These are phyloP conservation scores for Colletotrichum zoysiae DNA, from an alignment of 2,329 filamentous ascomycete species.

Conservation along the genomic window DNA sequence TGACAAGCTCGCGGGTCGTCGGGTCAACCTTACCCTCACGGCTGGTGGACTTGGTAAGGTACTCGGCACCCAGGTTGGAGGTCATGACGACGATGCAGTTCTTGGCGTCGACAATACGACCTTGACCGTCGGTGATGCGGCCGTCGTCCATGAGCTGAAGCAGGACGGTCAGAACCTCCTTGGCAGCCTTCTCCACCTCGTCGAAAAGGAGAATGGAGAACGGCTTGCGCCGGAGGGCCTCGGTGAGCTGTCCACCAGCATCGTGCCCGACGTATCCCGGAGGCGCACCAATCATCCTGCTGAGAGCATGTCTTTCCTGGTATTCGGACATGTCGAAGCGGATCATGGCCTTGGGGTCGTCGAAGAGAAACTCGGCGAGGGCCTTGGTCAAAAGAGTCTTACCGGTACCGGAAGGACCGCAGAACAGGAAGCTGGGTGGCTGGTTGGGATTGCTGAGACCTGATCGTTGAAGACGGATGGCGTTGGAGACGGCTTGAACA, in stretches of 20 bases:
- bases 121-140: slow-evolving; percentile 97
- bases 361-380: slow-evolving; percentile 96
- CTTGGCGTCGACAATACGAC: slow-evolving; percentile 91
- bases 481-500: slow-evolving; percentile 92
- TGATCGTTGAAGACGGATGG: slow-evolving; percentile 94
- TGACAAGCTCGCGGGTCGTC: slow-evolving; percentile 88
- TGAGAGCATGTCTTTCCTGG: slow-evolving; percentile 94
- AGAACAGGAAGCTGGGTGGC: slow-evolving; percentile 98
- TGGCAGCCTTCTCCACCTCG: slow-evolving; percentile 98
- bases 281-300: slow-evolving; percentile 96
- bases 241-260: slow-evolving; percentile 93
- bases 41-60: slow-evolving; percentile 81
- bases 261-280: slow-evolving; percentile 98
- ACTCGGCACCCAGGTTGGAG: slow-evolving; percentile 95
- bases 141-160: slow-evolving; percentile 99
- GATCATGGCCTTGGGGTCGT: slow-evolving; percentile 97
- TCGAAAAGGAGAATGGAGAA: slow-evolving; percentile 99
- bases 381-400: slow-evolving; percentile 98
- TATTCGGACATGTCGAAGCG: slow-evolving; percentile 99
- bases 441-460: slow-evolving; percentile 96
- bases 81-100: slow-evolving; percentile 99
- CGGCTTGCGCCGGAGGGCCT: slow-evolving; percentile 90
- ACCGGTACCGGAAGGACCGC: slow-evolving; percentile 96
- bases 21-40: slow-evolving; percentile 88
- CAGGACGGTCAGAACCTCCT: slow-evolving; percentile 95